Conservation (phyloP, 2,329 filamentous ascomycete genomes). For the Fusarium brachygibbosum region DNA sequence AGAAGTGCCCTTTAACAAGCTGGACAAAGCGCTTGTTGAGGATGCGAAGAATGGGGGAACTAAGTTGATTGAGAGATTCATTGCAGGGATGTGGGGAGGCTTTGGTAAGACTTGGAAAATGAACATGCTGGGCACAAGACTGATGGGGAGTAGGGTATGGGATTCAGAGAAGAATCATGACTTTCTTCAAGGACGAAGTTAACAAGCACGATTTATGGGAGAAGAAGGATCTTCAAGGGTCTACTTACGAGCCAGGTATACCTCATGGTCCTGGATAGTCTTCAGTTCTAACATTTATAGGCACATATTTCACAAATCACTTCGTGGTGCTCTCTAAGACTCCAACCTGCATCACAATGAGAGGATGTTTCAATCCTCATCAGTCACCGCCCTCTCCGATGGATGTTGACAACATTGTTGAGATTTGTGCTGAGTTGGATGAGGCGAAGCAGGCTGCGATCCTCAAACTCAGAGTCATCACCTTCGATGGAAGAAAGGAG, state of each 20-base stretch:
- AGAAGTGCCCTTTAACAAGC: constrained; percentile 15
- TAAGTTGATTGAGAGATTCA: constrained; percentile 33
- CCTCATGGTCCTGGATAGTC: no score
- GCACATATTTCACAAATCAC: constrained; percentile 42
- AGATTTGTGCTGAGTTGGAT: constrained; percentile 26
- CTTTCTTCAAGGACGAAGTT: constrained; percentile 16
- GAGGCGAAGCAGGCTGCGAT: neutral
- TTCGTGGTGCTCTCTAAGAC: constrained; percentile 33
- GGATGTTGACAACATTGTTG: constrained; percentile 32
- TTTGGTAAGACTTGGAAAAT: constrained; percentile 19
- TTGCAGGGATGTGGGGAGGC: constrained; percentile 40
- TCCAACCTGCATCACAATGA: constrained; percentile 26
- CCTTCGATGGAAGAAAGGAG: constrained; percentile 32
- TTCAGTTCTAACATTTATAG: neutral
- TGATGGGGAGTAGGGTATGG: neutral
- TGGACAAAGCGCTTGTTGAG: constrained; percentile 21
- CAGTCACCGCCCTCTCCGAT: constrained; percentile 1
- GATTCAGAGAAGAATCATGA: constrained; percentile 33
- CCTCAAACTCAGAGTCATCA: constrained; percentile 23
- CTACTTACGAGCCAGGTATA: constrained; percentile 41
- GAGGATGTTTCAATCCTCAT: constrained; percentile 32
- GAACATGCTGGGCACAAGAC: fast-evolving
- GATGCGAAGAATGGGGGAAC: constrained; percentile 37
- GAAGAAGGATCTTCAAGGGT: constrained; percentile 26
- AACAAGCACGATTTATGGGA: constrained; percentile 38